These are phyloP conservation scores for Leptomonas pyrrhocoris DNA, from an alignment of 208 protist species.

Conservation along the genomic window DNA sequence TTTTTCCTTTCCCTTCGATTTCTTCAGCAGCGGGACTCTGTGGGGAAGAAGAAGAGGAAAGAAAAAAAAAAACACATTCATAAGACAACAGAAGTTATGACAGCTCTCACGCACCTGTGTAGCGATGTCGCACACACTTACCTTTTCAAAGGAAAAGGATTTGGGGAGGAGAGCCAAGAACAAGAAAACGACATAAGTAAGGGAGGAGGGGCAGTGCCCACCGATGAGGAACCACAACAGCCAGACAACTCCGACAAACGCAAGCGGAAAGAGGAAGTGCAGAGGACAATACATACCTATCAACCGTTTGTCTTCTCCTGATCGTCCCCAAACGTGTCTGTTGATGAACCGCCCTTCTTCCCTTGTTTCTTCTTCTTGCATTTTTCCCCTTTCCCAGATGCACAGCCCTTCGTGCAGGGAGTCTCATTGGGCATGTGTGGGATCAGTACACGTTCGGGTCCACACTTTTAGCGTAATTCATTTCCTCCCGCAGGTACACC, in stretches of 20 bases:
- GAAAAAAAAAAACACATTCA: conserved; percentile 7
- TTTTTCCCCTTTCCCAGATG: background rate
- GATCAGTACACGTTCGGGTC: conserved; percentile 59
- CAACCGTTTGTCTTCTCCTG: too few species aligned
- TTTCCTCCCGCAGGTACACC: conserved; percentile 61
- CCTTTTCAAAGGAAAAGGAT: background rate
- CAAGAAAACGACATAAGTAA: background rate
- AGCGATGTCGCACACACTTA: too few species aligned
- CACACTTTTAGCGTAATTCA: conserved; percentile 72
- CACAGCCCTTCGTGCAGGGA: too few species aligned
- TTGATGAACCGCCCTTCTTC: too few species aligned
- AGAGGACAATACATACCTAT: too few species aligned
- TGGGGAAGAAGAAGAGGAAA: background rate
- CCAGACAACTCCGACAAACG: background rate
- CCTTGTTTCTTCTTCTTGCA: background rate
- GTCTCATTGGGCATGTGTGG: too few species aligned
- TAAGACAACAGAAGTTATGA: background rate
- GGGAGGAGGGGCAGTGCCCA: too few species aligned
- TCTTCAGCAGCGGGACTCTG: too few species aligned
- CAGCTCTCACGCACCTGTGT: too few species aligned
- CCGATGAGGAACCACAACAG: background rate
- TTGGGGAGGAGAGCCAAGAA: too few species aligned
- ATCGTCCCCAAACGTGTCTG: too few species aligned
- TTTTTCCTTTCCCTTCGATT: too few species aligned
- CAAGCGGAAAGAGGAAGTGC: background rate